A percentile compares a stretch with the other conserved stretches of the same genome.
Evolutionary conservation across 2,329 filamentous ascomycete genomes (phyloP).

Genomic region (Dothistroma pini): DNA sequence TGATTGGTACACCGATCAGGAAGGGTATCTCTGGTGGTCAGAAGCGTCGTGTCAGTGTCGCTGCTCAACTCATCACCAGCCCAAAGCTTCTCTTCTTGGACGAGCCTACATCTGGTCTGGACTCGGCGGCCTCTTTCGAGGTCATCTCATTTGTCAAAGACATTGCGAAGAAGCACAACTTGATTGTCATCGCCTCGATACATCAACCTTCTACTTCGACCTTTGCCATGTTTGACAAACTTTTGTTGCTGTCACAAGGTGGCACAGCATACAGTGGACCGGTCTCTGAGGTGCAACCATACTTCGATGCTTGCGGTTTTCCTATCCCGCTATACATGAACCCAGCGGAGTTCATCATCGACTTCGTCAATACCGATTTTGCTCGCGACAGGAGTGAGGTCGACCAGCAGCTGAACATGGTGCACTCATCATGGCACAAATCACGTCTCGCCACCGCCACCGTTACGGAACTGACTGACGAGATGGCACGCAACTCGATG

Average conservation of each 20-base stretch:
- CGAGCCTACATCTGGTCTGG: conserved; percentile 78
- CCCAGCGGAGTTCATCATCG: conserved; percentile 75
- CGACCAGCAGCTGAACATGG: conserved; percentile 47
- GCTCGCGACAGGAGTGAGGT: conserved; percentile 48
- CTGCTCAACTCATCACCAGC: conserved; percentile 74
- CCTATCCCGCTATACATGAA: conserved; percentile 68
- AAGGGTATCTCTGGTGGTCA: conserved; percentile 84
- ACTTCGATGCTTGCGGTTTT: conserved; percentile 61
- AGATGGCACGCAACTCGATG: conserved; percentile 36
- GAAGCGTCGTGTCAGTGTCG: conserved; percentile 75
- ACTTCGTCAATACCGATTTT: conserved; percentile 77
- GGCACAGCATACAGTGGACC: conserved; percentile 70
- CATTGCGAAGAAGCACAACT: conserved; percentile 64
- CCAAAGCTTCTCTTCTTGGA: conserved; percentile 80
- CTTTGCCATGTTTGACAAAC: conserved; percentile 75
- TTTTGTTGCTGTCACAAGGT: conserved; percentile 69
- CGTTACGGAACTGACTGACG: conserved; percentile 33
- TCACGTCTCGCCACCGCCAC: conserved; percentile 43
- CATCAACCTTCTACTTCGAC: conserved; percentile 80
- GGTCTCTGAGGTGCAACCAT: conserved; percentile 53
- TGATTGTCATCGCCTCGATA: conserved; percentile 77
- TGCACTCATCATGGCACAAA: conserved; percentile 55
- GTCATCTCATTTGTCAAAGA: conserved; percentile 69
- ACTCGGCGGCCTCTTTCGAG: conserved; percentile 72
- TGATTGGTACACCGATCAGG: conserved; percentile 77